These are phyloP conservation scores for Neurospora sp. DNA, from an alignment of 2,329 filamentous ascomycete genomes.

Conservation along the genomic window DNA sequence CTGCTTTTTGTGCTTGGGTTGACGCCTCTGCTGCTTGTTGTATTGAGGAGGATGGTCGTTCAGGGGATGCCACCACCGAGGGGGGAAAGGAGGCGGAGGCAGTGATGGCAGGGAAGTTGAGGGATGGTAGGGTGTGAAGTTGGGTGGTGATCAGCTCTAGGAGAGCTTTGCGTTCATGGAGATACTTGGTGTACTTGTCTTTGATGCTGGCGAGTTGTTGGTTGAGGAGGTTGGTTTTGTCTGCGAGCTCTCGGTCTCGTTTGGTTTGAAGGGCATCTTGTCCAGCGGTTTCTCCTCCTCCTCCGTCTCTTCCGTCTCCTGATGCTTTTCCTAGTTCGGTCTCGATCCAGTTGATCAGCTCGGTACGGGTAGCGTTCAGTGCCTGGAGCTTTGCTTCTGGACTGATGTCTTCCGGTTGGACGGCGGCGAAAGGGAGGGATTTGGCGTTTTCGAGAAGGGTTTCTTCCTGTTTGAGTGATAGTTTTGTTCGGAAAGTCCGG, in stretches of 20 bases:
- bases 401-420: conserved; percentile 25
- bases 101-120: background rate
- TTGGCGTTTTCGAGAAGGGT: conserved; percentile 40
- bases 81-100: background rate
- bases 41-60: background rate
- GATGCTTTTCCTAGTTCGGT: conserved; percentile 46
- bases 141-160: conserved; percentile 27
- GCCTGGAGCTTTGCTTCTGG: conserved; percentile 38
- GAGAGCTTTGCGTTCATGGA: conserved; percentile 37
- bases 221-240: conserved; percentile 24
- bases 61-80: conserved; percentile 10
- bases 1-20: background rate
- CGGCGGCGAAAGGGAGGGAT: conserved; percentile 24
- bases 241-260: conserved; percentile 1
- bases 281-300: conserved; percentile 18
- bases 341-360: conserved; percentile 57
- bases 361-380: conserved; percentile 44
- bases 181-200: conserved; percentile 44
- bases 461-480: conserved; percentile 47
- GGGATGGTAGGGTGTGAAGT: background rate
- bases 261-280: conserved; percentile 10
- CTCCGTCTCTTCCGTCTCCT: conserved; percentile 20
- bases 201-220: conserved; percentile 37
- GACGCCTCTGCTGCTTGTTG: conserved; percentile 4
- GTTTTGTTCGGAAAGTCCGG: conserved; percentile 46